These are phyloP conservation scores for Penicillium sp. DNA, from an alignment of 2,329 filamentous ascomycete genomes.

Conservation along the genomic window DNA sequence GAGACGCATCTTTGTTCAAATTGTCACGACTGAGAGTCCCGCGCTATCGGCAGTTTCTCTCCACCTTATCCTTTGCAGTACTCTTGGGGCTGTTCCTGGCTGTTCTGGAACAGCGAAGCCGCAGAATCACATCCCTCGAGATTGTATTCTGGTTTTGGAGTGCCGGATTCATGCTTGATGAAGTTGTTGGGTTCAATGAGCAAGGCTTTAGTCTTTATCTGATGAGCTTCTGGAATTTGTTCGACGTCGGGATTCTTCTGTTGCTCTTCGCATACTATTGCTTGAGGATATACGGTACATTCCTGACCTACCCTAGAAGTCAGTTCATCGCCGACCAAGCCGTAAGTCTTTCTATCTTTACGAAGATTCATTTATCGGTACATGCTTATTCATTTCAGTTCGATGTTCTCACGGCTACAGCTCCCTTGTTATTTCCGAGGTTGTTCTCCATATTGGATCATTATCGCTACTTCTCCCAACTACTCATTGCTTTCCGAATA, in stretches of 20 bases:
- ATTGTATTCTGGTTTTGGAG: conserved; percentile 98
- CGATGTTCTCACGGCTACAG: conserved; percentile 89
- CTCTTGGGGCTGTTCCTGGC: conserved; percentile 82
- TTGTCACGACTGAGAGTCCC: conserved; percentile 86
- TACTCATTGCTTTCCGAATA: conserved; percentile 88
- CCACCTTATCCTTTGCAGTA: conserved; percentile 81
- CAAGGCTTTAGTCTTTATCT: conserved; percentile 95
- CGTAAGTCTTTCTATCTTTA: neutral
- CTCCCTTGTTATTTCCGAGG: conserved; percentile 83
- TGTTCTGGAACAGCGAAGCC: conserved; percentile 72
- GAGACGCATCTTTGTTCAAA: conserved; percentile 87
- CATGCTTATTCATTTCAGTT: conserved; percentile 48
- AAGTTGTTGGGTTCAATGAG: conserved; percentile 93
- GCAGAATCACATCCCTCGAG: conserved; percentile 79
- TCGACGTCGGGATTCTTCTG: conserved; percentile 85
- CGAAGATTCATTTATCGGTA: too few relatives aligned
- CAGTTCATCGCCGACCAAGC: conserved; percentile 77
- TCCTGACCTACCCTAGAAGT: conserved; percentile 69
- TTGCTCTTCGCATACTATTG: conserved; percentile 87
- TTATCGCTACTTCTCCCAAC: conserved; percentile 92
- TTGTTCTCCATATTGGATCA: conserved; percentile 93
- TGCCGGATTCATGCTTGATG: conserved; percentile 93
- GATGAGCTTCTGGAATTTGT: conserved; percentile 97
- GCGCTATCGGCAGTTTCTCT: conserved; percentile 86
- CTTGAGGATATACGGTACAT: conserved; percentile 82